phyloP scores from a whole-genome alignment of 768 basidiomycete genomes.

The Phlebiopsis gigantea region DNA sequence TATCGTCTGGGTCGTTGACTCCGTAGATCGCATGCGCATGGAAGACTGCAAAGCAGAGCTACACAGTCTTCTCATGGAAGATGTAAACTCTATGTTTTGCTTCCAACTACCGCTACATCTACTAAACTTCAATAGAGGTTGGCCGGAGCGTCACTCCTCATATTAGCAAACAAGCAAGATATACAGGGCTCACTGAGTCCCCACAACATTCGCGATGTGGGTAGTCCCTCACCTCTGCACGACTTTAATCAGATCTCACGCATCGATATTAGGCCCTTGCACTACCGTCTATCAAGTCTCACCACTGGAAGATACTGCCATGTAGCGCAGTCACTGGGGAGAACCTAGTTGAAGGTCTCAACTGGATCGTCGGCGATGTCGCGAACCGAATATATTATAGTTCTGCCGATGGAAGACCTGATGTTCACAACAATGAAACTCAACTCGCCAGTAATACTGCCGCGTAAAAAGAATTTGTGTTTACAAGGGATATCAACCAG shows the following conservation, averaged over 20 bases:
- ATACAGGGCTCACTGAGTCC: slow-evolving; percentile 81
- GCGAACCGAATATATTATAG: slow-evolving; percentile 85
- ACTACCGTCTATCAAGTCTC: slow-evolving; percentile 76
- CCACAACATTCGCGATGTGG: slow-evolving; percentile 75
- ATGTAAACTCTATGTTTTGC: slow-evolving; percentile 51
- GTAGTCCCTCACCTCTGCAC: slow-evolving; percentile 16
- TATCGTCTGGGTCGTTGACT: slow-evolving; percentile 98
- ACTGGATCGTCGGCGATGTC: slow-evolving; percentile 90
- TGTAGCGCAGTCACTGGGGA: slow-evolving; percentile 91
- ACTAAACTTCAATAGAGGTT: slow-evolving; percentile 54
- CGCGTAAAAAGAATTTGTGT: too few species aligned
- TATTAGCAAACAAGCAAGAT: slow-evolving; percentile 99
- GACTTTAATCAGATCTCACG: neutral
- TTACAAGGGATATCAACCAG: too few species aligned
- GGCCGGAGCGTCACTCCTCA: slow-evolving; percentile 90
- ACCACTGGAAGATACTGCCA: slow-evolving; percentile 84
- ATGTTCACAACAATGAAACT: too few species aligned
- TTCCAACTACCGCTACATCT: neutral
- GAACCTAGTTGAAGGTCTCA: slow-evolving; percentile 78
- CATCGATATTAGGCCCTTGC: slow-evolving; percentile 58
- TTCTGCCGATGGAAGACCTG: slow-evolving; percentile 25
- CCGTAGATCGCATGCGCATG: slow-evolving; percentile 86
- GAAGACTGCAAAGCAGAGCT: slow-evolving; percentile 86
- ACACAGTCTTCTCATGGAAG: slow-evolving; percentile 81
- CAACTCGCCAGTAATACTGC: too few species aligned